Evolutionary conservation across 1,139 yeast species (phyloP).

Genomic region (Sugiyamaella paludigena): DNA sequence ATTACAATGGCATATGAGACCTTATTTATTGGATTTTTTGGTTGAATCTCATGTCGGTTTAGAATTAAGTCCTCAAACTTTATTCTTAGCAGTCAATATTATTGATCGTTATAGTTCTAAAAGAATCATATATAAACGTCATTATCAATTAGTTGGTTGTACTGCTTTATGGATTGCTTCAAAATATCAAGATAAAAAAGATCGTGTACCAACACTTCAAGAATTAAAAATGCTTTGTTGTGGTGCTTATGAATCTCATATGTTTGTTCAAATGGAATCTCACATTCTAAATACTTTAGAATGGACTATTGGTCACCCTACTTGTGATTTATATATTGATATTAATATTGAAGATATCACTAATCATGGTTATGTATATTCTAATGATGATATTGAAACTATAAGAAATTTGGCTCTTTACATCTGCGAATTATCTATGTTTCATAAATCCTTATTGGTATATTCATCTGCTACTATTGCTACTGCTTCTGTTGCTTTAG

Average conservation of each 20-base stretch:
- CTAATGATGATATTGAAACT: slow-evolving; percentile 40
- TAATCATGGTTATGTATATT: slow-evolving; percentile 22
- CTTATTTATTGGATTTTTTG: slow-evolving; percentile 76
- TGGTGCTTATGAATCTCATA: slow-evolving; percentile 78
- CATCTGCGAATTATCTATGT: slow-evolving; percentile 71
- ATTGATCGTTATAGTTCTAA: slow-evolving; percentile 90
- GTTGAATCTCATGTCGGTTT: slow-evolving; percentile 79
- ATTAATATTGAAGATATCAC: slow-evolving; percentile 29
- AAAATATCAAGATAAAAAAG: slow-evolving; percentile 85
- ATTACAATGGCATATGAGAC: slow-evolving; percentile 90
- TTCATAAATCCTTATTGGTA: slow-evolving; percentile 58
- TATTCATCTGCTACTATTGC: slow-evolving; percentile 62
- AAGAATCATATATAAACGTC: slow-evolving; percentile 86
- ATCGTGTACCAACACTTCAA: slow-evolving; percentile 73
- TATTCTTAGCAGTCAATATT: slow-evolving; percentile 74
- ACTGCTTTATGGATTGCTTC: slow-evolving; percentile 95
- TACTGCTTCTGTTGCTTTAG: slow-evolving; percentile 65
- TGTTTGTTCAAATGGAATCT: slow-evolving; percentile 94
- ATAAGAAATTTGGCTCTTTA: slow-evolving; percentile 54
- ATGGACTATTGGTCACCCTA: slow-evolving; percentile 72
- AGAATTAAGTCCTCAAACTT: slow-evolving; percentile 71
- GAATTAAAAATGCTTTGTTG: slow-evolving; percentile 81
- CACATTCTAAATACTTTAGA: slow-evolving; percentile 81
- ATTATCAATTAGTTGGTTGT: slow-evolving; percentile 89
- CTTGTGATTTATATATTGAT: slow-evolving; percentile 38